A percentile compares a stretch with the other conserved stretches of the same genome.
Conservation (phyloP, 768 basidiomycete genomes). For the Serendipita sp. region DNA sequence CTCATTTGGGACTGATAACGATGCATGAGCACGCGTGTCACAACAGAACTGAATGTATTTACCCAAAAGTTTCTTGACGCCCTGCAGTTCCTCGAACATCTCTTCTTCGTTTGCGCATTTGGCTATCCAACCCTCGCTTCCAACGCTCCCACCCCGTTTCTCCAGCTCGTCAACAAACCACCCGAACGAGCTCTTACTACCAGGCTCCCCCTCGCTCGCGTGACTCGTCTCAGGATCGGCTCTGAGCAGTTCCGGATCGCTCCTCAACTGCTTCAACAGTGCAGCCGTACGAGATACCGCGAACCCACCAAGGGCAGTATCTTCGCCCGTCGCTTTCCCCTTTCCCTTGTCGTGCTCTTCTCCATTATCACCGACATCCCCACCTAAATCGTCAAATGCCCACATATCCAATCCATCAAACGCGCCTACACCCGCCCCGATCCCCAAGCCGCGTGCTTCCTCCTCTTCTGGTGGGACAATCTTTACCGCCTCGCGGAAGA, state of each 20-base stretch:
- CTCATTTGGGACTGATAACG: conserved; percentile 42
- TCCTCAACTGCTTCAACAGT: conserved; percentile 52
- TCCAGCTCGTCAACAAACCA: not conserved
- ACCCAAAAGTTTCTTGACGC: not conserved
- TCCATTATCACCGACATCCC: conserved; percentile 11
- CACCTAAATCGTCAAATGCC: conserved; percentile 28
- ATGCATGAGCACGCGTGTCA: too few species aligned
- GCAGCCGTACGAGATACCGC: conserved; percentile 42
- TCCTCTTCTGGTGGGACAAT: conserved; percentile 68
- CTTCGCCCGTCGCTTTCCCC: conserved; percentile 23
- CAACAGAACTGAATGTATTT: not conserved
- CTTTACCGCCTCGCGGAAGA: conserved; percentile 76
- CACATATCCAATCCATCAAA: conserved; percentile 88
- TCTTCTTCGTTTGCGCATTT: not conserved
- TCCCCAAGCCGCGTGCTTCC: conserved; percentile 9
- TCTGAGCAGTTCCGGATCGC: conserved; percentile 57
- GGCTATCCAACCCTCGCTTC: not conserved
- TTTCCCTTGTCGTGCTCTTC: conserved; percentile 18
- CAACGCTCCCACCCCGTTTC: not conserved
- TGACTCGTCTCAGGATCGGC: conserved; percentile 38
- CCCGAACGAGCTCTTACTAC: not conserved
- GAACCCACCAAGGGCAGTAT: conserved; percentile 45
- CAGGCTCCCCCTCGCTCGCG: not conserved
- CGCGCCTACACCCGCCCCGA: conserved; percentile 26
- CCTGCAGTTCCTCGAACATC: not conserved